Evolutionary conservation across 768 basidiomycete genomes (phyloP).

Genomic region (Lentinula lateritia): DNA sequence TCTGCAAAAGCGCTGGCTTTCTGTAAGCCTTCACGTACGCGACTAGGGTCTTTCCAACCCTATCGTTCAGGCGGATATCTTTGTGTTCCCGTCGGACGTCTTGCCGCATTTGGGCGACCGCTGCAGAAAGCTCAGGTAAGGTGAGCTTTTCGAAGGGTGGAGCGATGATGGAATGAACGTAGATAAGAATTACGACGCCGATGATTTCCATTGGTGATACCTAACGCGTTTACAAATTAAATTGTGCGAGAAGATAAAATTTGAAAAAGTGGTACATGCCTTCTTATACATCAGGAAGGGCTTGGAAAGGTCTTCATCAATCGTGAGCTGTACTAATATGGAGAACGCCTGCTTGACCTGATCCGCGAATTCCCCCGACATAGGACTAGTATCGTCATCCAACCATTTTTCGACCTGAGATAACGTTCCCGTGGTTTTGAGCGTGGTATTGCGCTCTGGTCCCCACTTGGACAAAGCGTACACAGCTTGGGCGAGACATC

Average conservation of each 20-base stretch:
- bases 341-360: neutral
- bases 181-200: neutral
- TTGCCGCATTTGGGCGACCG: constrained; percentile 21
- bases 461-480: neutral
- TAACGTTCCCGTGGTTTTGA: neutral
- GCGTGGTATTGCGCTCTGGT: neutral
- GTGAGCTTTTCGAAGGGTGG: neutral
- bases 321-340: neutral
- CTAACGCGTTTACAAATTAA: neutral
- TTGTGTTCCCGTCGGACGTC: constrained; percentile 29
- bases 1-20: neutral
- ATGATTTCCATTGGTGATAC: constrained; percentile 5
- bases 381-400: neutral
- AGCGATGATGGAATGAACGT: neutral
- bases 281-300: neutral
- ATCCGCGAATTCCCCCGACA: neutral
- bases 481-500: constrained; percentile 18
- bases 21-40: constrained; percentile 21
- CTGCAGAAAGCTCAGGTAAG: neutral
- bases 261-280: neutral
- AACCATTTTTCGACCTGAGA: constrained; percentile 4
- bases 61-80: constrained; percentile 36
- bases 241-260: neutral
- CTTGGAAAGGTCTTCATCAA: neutral
- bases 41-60: constrained; percentile 26